A percentile compares a stretch with the other conserved stretches of the same genome.
Conservation (phyloP, 768 basidiomycete species). For the Agrocybe chaxingu region DNA sequence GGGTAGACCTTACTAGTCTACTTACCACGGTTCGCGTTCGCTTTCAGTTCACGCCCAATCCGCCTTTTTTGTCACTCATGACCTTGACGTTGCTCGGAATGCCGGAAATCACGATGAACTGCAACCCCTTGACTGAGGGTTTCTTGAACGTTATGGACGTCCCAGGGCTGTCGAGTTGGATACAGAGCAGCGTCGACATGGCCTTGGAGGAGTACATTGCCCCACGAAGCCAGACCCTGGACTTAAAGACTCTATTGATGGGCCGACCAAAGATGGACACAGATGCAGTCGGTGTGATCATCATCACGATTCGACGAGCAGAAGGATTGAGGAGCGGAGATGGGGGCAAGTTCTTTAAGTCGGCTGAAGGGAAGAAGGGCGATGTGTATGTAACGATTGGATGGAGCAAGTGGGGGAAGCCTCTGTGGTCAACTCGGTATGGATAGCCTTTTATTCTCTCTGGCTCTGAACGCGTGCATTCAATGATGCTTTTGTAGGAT, state of each 20-base stretch:
- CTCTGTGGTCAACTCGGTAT: conserved; percentile 64
- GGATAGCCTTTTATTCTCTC: not conserved
- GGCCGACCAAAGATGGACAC: conserved; percentile 65
- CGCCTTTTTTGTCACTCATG: conserved; percentile 51
- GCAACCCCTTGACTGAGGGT: conserved; percentile 56
- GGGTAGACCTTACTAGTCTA: conserved; percentile 72
- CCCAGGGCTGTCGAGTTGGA: conserved; percentile 65
- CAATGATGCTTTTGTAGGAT: conserved; percentile 35
- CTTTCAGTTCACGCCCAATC: conserved; percentile 71
- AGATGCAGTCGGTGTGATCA: conserved; percentile 59
- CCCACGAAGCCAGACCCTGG: conserved; percentile 67
- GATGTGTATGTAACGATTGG: conserved; percentile 65
- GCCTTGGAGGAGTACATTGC: conserved; percentile 63
- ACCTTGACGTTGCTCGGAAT: conserved; percentile 68
- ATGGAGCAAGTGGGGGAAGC: conserved; percentile 60
- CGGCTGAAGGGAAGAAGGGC: conserved; percentile 22
- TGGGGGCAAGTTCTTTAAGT: conserved; percentile 30
- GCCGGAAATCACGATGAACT: conserved; percentile 61
- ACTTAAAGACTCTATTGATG: conserved; percentile 60
- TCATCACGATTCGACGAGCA: conserved; percentile 64
- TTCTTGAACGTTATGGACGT: conserved; percentile 81
- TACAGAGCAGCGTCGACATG: conserved; percentile 64
- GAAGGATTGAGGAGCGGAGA: conserved; percentile 44
- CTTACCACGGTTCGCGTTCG: conserved; percentile 60
- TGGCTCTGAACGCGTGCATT: not conserved